Conservation (phyloP, 202 grass and related monocot species). For the Schoenoplectus tabernaemontani region DNA sequence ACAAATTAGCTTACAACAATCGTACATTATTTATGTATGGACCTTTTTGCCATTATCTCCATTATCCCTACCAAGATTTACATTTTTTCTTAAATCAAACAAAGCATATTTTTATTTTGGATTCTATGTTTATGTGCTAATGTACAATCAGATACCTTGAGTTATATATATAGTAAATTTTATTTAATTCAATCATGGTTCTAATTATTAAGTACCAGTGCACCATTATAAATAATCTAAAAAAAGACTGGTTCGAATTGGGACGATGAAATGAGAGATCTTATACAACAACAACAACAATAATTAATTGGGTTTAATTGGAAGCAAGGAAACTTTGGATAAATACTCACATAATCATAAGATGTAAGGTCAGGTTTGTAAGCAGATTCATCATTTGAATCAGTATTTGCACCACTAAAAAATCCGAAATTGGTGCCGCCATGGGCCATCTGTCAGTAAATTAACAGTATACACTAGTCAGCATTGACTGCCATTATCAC, state of each 20-base stretch:
- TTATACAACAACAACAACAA: neutral
- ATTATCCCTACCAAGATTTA: neutral
- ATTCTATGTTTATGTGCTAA: neutral
- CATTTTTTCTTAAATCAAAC: neutral
- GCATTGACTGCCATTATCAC: constrained; percentile 21
- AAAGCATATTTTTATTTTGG: neutral
- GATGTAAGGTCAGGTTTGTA: constrained; percentile 89
- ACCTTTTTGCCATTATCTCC: neutral
- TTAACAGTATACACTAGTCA: neutral
- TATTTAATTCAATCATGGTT: neutral
- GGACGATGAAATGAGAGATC: neutral
- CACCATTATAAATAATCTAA: constrained; percentile 17
- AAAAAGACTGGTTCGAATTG: constrained; percentile 10
- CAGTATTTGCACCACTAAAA: constrained; percentile 97
- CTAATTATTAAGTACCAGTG: constrained; percentile 2
- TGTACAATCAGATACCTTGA: neutral
- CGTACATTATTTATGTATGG: neutral
- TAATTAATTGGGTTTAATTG: neutral
- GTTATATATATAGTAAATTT: neutral
- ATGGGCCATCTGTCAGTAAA: constrained; percentile 77
- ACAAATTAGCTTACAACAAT: neutral
- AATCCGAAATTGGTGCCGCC: constrained; percentile 96
- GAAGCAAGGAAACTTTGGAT: constrained; percentile 4
- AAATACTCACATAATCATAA: constrained; percentile 81
- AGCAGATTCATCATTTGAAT: constrained; percentile 73